A percentile compares a stretch with the other conserved stretches of the same genome.
Evolutionary conservation across 2,329 filamentous ascomycete genomes (phyloP).

Genomic region (Ophiostoma montium): DNA sequence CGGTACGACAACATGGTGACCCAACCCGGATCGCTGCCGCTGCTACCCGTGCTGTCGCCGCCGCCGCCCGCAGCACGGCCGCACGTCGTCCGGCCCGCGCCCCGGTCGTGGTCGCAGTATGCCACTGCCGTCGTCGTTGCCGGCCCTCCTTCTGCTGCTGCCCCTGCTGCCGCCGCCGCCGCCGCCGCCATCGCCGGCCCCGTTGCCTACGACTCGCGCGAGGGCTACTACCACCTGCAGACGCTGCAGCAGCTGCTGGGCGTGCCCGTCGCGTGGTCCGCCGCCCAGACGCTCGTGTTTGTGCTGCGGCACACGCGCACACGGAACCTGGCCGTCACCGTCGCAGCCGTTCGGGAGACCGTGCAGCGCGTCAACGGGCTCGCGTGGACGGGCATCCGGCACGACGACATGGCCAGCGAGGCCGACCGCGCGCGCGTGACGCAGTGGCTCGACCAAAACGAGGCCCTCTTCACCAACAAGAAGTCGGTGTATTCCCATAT

Average conservation of each 20-base stretch:
- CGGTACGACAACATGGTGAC: no score
- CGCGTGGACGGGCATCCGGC: slow-evolving; percentile 1
- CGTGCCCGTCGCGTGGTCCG: not conserved
- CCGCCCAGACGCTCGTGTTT: slow-evolving; percentile 3
- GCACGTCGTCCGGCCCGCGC: no score
- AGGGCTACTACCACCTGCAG: slow-evolving; percentile 1
- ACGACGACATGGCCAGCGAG: not conserved
- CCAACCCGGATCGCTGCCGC: no score
- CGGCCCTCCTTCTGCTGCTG: no score
- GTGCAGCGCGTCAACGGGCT: not conserved
- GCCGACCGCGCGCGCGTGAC: not conserved
- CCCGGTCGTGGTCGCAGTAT: no score
- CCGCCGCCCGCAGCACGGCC: no score
- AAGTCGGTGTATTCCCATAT: not conserved
- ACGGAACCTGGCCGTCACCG: not conserved
- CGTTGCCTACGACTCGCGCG: not conserved
- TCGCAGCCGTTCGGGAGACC: no score
- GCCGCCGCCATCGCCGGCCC: not conserved
- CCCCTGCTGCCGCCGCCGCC: no score
- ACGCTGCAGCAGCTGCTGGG: slow-evolving; percentile 1
- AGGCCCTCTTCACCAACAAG: slow-evolving; percentile 4
- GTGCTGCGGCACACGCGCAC: slow-evolving; percentile 6
- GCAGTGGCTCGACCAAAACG: not conserved
- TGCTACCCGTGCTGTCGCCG: no score
- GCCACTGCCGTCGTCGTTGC: no score